These are phyloP conservation scores for Fusarium tjaetaba DNA, from an alignment of 2,329 filamentous ascomycete genomes.

Conservation along the genomic window DNA sequence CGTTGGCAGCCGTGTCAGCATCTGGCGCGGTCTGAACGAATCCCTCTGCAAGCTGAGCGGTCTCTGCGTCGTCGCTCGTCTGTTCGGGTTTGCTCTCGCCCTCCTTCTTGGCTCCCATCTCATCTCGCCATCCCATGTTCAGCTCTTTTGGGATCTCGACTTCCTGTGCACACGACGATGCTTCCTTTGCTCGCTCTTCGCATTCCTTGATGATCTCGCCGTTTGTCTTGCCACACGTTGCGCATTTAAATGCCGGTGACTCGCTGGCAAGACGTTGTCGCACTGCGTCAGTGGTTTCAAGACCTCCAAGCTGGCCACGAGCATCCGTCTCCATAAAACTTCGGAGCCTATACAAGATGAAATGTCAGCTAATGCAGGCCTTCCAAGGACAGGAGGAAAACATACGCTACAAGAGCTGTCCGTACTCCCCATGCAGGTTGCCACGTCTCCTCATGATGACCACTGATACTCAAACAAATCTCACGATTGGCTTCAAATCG, in stretches of 20 bases:
- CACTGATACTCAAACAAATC: conserved; percentile 93
- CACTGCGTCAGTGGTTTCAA: conserved; percentile 78
- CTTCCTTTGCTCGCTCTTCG: conserved; percentile 64
- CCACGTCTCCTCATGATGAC: conserved; percentile 98
- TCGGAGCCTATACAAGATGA: conserved; percentile 61
- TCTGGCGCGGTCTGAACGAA: conserved; percentile 61
- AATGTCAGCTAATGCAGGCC: background rate
- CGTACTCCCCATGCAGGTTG: conserved; percentile 97
- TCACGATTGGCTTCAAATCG: conserved; percentile 97
- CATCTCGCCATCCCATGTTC: conserved; percentile 77
- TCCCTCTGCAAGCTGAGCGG: conserved; percentile 64
- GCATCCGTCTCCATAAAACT: conserved; percentile 94
- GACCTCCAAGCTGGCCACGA: conserved; percentile 86
- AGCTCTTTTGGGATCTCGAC: conserved; percentile 64
- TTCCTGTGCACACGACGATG: conserved; percentile 49
- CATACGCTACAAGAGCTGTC: conserved; percentile 78
- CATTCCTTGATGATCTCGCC: conserved; percentile 78
- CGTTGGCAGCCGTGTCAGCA: background rate
- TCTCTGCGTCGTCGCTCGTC: conserved; percentile 51
- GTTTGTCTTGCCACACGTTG: conserved; percentile 76
- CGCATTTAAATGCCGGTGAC: conserved; percentile 74
- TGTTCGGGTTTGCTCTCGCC: conserved; percentile 11
- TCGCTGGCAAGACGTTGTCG: conserved; percentile 75
- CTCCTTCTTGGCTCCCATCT: conserved; percentile 61
- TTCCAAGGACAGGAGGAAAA: background rate